These are phyloP conservation scores for Dissophora ornata DNA, from an alignment of 192 early-diverging fungal genomes.

Conservation along the genomic window DNA sequence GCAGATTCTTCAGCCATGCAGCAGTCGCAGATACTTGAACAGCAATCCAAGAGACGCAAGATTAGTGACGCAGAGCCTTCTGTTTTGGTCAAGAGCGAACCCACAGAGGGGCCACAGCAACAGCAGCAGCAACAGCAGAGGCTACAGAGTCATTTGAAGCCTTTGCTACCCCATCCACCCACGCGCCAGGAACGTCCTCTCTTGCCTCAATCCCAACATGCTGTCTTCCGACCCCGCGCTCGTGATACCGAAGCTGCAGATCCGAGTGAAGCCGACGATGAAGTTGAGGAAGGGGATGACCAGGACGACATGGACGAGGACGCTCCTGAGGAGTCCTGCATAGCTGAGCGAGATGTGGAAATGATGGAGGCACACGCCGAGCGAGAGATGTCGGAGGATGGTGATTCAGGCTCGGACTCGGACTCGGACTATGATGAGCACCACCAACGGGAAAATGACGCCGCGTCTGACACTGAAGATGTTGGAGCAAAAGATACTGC, in stretches of 20 bases:
- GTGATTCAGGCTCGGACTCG: conserved; percentile 1
- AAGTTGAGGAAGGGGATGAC: background rate
- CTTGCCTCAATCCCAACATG: background rate
- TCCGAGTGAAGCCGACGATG: conserved; percentile 17
- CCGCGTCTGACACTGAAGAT: background rate
- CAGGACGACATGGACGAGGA: conserved; percentile 15
- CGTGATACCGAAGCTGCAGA: background rate
- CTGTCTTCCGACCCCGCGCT: background rate
- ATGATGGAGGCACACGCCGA: background rate
- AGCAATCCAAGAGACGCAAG: conserved; percentile 31
- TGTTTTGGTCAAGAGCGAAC: conserved; percentile 22
- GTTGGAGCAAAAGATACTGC: background rate
- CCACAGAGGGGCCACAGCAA: conserved; percentile 6
- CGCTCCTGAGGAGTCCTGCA: background rate
- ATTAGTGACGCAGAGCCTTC: conserved; percentile 6
- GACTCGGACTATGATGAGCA: conserved; percentile 11
- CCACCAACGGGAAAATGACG: background rate
- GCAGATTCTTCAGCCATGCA: conserved; percentile 1
- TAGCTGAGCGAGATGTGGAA: conserved; percentile 10
- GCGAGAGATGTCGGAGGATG: background rate
- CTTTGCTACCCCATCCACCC: conserved; percentile 33
- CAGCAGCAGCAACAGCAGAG: too few species aligned
- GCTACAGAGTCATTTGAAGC: conserved; percentile 22
- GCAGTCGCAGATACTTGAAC: conserved; percentile 1
- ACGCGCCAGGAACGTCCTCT: background rate